phyloP scores from a whole-genome alignment of 345 rosid species.

The Citrus maxima region DNA sequence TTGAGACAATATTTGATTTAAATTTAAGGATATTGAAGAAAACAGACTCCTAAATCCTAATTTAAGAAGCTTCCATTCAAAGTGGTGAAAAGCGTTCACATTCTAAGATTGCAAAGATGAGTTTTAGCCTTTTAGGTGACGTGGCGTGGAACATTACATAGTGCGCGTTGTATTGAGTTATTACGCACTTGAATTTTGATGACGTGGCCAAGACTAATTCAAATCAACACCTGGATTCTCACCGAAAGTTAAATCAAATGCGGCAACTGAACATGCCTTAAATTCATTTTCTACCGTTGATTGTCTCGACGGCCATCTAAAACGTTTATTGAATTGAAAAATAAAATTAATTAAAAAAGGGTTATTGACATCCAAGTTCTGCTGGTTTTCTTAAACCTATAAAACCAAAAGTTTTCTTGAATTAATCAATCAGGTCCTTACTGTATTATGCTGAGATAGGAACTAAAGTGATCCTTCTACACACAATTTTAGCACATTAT shows the following conservation, averaged over 20 bases:
- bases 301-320: not conserved
- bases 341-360: not conserved
- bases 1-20: too few species aligned
- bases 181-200: not conserved
- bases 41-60: too few species aligned
- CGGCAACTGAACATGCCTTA: not conserved
- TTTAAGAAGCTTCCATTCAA: too few species aligned
- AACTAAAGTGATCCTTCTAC: too few species aligned
- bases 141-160: not conserved
- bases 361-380: not conserved
- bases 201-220: not conserved
- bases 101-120: not conserved
- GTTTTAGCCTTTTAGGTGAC: not conserved
- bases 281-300: not conserved
- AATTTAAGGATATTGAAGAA: too few species aligned
- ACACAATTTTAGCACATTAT: too few species aligned
- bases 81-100: too few species aligned
- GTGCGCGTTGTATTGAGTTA: not conserved
- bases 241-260: not conserved
- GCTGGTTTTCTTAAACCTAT: not conserved
- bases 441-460: too few species aligned
- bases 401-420: not conserved
- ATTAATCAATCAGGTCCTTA: not conserved
- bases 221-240: not conserved
- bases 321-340: not conserved